phyloP scores from a whole-genome alignment of 192 early-diverging fungal species.

The Phycomyces blakesleeanus region DNA sequence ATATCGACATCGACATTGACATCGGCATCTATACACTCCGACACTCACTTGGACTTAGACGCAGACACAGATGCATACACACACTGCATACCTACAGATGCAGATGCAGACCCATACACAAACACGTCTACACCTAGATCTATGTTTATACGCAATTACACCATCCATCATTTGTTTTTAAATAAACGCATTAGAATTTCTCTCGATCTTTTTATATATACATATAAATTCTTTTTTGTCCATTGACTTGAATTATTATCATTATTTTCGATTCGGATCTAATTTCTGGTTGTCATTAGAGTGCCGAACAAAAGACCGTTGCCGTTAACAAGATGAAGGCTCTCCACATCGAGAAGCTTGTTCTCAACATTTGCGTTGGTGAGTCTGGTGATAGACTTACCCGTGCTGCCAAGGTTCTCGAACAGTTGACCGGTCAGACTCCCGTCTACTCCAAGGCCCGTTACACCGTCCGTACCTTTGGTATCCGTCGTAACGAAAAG shows the following conservation, averaged over 20 bases:
- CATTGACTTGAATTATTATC: too few species aligned
- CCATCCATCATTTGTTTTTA: constrained; percentile 1
- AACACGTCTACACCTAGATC: background rate
- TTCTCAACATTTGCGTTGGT: constrained; percentile 99
- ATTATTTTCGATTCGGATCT: too few species aligned
- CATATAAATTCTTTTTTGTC: too few species aligned
- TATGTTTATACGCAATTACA: background rate
- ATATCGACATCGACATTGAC: too few species aligned
- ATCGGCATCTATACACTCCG: too few species aligned
- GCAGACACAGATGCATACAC: background rate
- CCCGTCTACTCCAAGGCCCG: constrained; percentile 99
- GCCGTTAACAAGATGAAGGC: constrained; percentile 93
- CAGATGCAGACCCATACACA: background rate
- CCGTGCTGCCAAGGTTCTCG: constrained; percentile 99
- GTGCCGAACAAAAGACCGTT: constrained; percentile 67
- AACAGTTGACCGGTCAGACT: constrained; percentile 98
- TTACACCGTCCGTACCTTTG: constrained; percentile 99
- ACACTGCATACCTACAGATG: background rate
- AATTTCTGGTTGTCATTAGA: constrained; percentile 30
- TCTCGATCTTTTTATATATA: too few species aligned
- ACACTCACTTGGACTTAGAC: background rate
- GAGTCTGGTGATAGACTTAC: constrained; percentile 99
- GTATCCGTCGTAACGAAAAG: constrained; percentile 99
- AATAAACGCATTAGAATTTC: constrained; percentile 4
- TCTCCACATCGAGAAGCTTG: constrained; percentile 98